These are phyloP conservation scores for Alternaria gaisen DNA, from an alignment of 2,329 filamentous ascomycete species.

Conservation along the genomic window DNA sequence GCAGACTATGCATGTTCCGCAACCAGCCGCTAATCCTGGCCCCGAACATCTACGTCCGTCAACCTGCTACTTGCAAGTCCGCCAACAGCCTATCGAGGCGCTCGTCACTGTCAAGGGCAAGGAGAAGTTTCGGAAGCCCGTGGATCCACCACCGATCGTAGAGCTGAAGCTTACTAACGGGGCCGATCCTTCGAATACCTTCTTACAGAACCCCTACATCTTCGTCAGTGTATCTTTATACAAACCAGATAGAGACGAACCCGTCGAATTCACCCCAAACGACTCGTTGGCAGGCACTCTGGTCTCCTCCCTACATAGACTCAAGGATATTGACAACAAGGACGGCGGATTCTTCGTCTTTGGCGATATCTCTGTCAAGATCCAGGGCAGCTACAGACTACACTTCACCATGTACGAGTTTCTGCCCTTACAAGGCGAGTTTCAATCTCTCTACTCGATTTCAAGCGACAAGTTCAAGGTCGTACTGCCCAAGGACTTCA, in stretches of 20 bases:
- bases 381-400: conserved; percentile 75
- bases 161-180: conserved; percentile 67
- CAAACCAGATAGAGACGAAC: conserved; percentile 57
- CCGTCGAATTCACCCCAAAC: conserved; percentile 50
- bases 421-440: conserved; percentile 46
- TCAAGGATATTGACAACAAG: conserved; percentile 79
- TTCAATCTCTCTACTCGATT: conserved; percentile 60
- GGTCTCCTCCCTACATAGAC: conserved; percentile 80
- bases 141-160: conserved; percentile 87
- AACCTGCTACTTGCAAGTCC: conserved; percentile 50
- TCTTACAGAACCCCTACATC: conserved; percentile 70
- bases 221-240: conserved; percentile 68
- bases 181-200: conserved; percentile 67
- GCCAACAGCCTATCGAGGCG: conserved; percentile 73
- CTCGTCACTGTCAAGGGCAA: conserved; percentile 73
- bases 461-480: conserved; percentile 74
- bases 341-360: conserved; percentile 93
- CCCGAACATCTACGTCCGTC: not conserved
- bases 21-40: not conserved
- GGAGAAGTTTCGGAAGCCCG: conserved; percentile 85
- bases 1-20: not conserved
- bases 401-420: conserved; percentile 76
- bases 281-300: conserved; percentile 73
- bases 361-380: conserved; percentile 81
- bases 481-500: conserved; percentile 72